A percentile compares a stretch with the other conserved stretches of the same genome.
phyloP scores from a whole-genome alignment of 1,284 basidiomycete genomes.

The Caloboletus inedulis region DNA sequence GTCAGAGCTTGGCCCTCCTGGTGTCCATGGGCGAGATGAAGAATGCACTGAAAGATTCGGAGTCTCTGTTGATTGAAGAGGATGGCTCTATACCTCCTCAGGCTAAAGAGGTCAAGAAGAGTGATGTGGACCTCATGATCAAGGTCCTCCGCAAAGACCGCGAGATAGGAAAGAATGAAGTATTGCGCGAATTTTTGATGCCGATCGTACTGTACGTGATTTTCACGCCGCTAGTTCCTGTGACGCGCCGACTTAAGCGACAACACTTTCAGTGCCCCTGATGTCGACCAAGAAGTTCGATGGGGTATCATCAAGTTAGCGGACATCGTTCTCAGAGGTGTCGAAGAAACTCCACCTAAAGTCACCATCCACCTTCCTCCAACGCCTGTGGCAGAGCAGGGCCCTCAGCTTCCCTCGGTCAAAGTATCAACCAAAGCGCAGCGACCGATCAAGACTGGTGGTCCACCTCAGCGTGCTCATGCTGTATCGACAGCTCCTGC shows the following conservation, averaged over 20 bases:
- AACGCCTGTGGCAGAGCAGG: constrained; percentile 64
- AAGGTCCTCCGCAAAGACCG: constrained; percentile 80
- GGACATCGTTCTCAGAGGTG: constrained; percentile 82
- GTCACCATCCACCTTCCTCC: constrained; percentile 82
- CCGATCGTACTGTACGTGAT: constrained; percentile 71
- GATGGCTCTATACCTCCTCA: constrained; percentile 73
- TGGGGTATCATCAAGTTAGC: constrained; percentile 91
- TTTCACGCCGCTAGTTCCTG: constrained; percentile 5
- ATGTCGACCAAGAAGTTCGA: constrained; percentile 83
- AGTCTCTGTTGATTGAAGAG: constrained; percentile 78
- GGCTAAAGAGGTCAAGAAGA: constrained; percentile 72
- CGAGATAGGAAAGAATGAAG: constrained; percentile 82
- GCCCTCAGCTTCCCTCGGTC: constrained; percentile 51
- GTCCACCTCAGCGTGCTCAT: constrained; percentile 43
- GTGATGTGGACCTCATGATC: constrained; percentile 76
- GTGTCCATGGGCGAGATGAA: constrained; percentile 91
- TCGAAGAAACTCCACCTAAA: constrained; percentile 82
- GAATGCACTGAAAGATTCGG: constrained; percentile 67
- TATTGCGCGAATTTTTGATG: constrained; percentile 76
- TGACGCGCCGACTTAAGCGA: constrained; percentile 7
- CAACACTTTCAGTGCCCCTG: constrained; percentile 50
- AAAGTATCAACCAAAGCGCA: constrained; percentile 34
- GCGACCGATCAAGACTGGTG: constrained; percentile 42
- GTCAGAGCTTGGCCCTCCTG: constrained; percentile 84
- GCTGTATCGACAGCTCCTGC: constrained; percentile 40